A percentile compares a stretch with the other conserved stretches of the same genome.
These are phyloP conservation scores for Aspergillus quadricinctus DNA, from an alignment of 2,329 filamentous ascomycete genomes.

Conservation along the genomic window DNA sequence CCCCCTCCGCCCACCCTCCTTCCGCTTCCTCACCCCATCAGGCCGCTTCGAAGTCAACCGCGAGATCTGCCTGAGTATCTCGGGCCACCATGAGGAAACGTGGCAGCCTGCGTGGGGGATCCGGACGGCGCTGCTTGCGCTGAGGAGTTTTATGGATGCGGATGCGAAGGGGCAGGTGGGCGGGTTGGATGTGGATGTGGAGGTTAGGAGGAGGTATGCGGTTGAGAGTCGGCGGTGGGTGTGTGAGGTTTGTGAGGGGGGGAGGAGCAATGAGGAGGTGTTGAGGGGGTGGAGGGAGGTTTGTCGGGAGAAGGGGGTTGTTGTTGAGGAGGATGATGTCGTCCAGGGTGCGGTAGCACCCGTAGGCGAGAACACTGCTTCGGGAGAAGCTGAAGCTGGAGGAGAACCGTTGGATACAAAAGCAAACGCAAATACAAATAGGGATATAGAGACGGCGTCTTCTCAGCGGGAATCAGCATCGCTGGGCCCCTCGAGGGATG, in stretches of 20 bases:
- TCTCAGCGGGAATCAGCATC: neutral
- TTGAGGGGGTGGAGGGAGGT: constrained; percentile 65
- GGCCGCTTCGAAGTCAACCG: constrained; percentile 94
- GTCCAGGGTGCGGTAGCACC: neutral
- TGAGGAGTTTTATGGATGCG: constrained; percentile 90
- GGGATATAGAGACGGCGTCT: neutral
- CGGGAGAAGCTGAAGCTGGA: neutral
- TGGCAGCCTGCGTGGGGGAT: constrained; percentile 99
- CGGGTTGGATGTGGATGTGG: constrained; percentile 71
- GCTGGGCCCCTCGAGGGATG: neutral
- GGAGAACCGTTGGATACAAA: no score
- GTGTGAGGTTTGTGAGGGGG: constrained; percentile 64
- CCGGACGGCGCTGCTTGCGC: constrained; percentile 73
- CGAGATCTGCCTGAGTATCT: constrained; percentile 93
- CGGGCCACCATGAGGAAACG: constrained; percentile 92
- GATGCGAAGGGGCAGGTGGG: constrained; percentile 84
- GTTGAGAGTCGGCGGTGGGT: constrained; percentile 60
- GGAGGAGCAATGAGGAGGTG: constrained; percentile 65
- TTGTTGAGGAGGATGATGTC: constrained; percentile 6
- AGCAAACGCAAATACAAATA: no score
- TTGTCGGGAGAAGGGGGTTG: constrained; percentile 34
- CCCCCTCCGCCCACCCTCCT: constrained; percentile 86
- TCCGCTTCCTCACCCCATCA: constrained; percentile 88
- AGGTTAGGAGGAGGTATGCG: constrained; percentile 66
- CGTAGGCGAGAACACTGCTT: neutral